Evolutionary conservation across 2,329 filamentous ascomycete species (phyloP), one percentile per base, ranked within the genome.

Genomic region (Podosphaera xanthii): DNA sequence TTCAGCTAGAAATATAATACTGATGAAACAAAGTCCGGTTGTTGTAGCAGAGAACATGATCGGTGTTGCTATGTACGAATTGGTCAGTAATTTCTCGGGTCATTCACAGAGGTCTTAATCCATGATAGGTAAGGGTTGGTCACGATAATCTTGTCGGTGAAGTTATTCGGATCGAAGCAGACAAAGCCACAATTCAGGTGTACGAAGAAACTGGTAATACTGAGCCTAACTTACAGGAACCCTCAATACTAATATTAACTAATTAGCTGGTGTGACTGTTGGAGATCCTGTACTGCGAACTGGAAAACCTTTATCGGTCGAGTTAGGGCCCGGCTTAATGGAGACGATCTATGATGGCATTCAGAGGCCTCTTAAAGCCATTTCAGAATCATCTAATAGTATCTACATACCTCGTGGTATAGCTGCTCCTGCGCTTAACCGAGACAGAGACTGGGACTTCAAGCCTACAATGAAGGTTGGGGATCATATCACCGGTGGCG

Each of bases 281-380:
- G 92, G 92, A 70, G 92, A 98, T 70, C 92, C 92, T 57, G 92
- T 98, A 65, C 69, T 75, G 62, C 82, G 91, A 69, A 96, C 91
- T 60, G 87, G 89, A 72, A 96, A 97, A 79, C 92, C 92, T 63
- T 77, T 98, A 59, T 96, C 92, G 60, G 92, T 98, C 73, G 92
- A 98, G 73, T 84, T 98, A 55, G 92, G 92, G 57, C 92, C 92
- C 63, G 92, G 92, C 71, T 77, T 98, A 72, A 88, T 98, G 80
- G 91, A 97, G 75, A 96, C 92, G 65, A 98, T 98, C 72, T 98
- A 97, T 78, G 92, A 98, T 72, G 92, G 92, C 76, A 98, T 98
- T 69, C 92, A 98, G 73, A 84, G 92, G 70, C 92, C 92, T 57
- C 83, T 98, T 67, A 84, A 84, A 74, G 83, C 81, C 65, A 98